Base-by-base conservation (phyloP, 202 grass and related monocot species). In the Carex sylvatica region DNA sequence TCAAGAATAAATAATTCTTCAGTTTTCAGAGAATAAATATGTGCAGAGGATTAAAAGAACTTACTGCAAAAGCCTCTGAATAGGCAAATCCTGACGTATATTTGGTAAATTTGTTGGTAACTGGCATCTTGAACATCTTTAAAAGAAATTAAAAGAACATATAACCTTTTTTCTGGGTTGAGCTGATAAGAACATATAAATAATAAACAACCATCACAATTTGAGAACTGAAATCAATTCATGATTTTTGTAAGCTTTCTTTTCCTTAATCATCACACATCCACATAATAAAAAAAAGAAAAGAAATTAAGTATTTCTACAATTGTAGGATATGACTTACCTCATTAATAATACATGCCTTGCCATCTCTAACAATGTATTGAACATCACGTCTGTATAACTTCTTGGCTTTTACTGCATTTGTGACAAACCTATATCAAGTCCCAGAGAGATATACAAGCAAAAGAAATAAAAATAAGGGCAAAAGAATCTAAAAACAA, bases 71-170 rank as follows among this genome's bases (percentile, higher is more conserved):
- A 83, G 95, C 92, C n/a, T n/a, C 88, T 98, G 92, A 88, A 95
- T 94, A 88, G 92, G 92, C 73, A 98, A 87, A 88, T 95, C 95
- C 53, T 84, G 61, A 38, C 95, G 87, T 72, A 95, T 93, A 91
- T 98, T 98, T 30, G 90, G 87, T 78, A 98, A 86, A 93, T 98
- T 98, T 10, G 95, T 98, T 56, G 95, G 95, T 18, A 84, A 98
- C 95, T 60, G 95, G 95, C 86, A 93, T 98, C 82, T 90, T 92
- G 88, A 98, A 98, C 95, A 98, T 98, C 89, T 98, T 98, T 52
- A 95, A 80, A 83, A 98, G 38, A 65, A 67, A 36, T 30, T 18
- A 67, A 16, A 38, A 67, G 31, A n/a, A 67, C 4, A 36, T 18
- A 9, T 3, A 68, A 35, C 13, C 18, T 68, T 42, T 6, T 20